These are phyloP conservation scores for Caryocar brasiliense DNA, from an alignment of 441 rosid species.

Conservation along the genomic window DNA sequence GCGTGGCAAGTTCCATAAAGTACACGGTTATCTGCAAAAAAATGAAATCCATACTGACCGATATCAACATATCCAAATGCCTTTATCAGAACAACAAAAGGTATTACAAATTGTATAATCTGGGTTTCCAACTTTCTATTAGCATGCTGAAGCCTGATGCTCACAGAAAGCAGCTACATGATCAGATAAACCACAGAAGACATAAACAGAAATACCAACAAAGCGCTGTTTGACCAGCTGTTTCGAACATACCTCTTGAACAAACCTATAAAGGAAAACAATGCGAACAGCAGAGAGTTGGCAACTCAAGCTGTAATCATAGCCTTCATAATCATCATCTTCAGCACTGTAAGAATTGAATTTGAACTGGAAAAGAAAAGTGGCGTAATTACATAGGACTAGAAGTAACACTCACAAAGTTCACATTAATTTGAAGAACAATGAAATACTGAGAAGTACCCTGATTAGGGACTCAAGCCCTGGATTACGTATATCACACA, in stretches of 20 bases:
- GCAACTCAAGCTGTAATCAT: slow-evolving; percentile 87
- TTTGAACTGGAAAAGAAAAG: slow-evolving; percentile 65
- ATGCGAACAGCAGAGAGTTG: slow-evolving; percentile 93
- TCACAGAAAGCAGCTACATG: too few species aligned
- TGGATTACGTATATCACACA: slow-evolving; percentile 97
- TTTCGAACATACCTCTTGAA: slow-evolving; percentile 76
- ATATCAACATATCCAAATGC: slow-evolving; percentile 7
- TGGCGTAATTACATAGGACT: background rate
- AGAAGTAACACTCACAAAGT: slow-evolving; percentile 3
- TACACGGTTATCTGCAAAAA: slow-evolving; percentile 73
- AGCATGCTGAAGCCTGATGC: too few species aligned
- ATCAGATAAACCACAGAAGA: too few species aligned
- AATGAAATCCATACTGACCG: slow-evolving; percentile 15
- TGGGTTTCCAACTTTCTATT: too few species aligned
- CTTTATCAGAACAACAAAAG: background rate
- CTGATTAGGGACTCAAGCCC: slow-evolving; percentile 92
- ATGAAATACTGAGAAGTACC: slow-evolving; percentile 35
- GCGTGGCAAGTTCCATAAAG: slow-evolving; percentile 95
- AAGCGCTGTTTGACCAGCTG: too few species aligned
- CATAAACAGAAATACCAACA: too few species aligned
- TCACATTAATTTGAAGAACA: too few species aligned
- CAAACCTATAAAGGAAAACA: slow-evolving; percentile 91
- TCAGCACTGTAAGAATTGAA: slow-evolving; percentile 81
- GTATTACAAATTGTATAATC: too few species aligned
- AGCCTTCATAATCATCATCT: slow-evolving; percentile 97